A percentile compares a stretch with the other conserved stretches of the same genome.
phyloP scores from a whole-genome alignment of 2,329 filamentous ascomycete species.

The Zalaria obscura region DNA sequence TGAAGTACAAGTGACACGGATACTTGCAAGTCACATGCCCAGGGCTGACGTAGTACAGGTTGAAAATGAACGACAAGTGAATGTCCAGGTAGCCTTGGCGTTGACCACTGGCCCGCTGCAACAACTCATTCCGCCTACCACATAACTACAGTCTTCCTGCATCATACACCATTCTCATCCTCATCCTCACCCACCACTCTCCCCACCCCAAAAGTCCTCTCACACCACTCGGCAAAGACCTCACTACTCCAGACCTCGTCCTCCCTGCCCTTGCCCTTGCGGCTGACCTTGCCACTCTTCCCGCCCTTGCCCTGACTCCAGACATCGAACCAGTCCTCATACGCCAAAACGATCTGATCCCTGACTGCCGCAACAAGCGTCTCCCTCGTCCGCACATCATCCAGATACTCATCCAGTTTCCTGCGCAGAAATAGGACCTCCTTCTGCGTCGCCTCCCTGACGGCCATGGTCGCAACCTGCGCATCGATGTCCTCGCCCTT shows the following conservation, averaged over 20 bases:
- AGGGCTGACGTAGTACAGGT: too few species aligned
- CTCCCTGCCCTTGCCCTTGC: conserved; percentile 46
- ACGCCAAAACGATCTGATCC: conserved; percentile 46
- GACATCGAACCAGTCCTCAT: conserved; percentile 49
- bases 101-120: too few species aligned
- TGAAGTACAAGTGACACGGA: too few species aligned
- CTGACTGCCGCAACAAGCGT: conserved; percentile 52
- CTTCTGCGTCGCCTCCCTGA: conserved; percentile 41
- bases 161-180: conserved; percentile 11
- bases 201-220: conserved; percentile 43
- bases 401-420: conserved; percentile 48
- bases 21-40: too few species aligned
- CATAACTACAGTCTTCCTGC: too few species aligned
- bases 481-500: conserved; percentile 4
- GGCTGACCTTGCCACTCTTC: conserved; percentile 17
- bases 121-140: too few species aligned
- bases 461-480: conserved; percentile 22
- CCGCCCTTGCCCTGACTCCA: conserved; percentile 25
- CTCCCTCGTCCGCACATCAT: conserved; percentile 49
- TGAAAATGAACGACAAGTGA: too few species aligned
- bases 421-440: conserved; percentile 41
- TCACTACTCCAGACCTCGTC: conserved; percentile 52
- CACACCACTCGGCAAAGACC: conserved; percentile 49
- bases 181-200: conserved; percentile 20
- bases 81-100: too few species aligned